A percentile compares a stretch with the other conserved stretches of the same genome.
Evolutionary conservation across 305 asterid genomes (phyloP).

Genomic region (Plantago lanceolata): DNA sequence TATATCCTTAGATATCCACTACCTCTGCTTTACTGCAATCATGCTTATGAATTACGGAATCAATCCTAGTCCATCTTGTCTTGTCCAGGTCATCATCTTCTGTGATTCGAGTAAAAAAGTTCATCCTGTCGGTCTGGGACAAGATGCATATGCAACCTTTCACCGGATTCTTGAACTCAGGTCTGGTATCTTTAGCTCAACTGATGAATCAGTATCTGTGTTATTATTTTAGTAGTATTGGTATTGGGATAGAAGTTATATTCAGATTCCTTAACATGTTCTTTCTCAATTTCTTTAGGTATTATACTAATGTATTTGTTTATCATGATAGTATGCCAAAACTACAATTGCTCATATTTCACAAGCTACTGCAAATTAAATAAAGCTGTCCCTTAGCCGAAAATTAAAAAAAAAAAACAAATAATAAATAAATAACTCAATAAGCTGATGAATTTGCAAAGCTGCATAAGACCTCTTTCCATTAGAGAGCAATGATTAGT

Average conservation of each 20-base stretch:
- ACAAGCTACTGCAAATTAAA: too few relatives aligned
- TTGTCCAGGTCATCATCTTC: conserved; percentile 56
- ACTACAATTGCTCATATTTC: conserved; percentile 2
- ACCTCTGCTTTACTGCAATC: conserved; percentile 10
- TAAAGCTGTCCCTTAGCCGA: too few relatives aligned
- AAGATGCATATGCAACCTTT: conserved; percentile 62
- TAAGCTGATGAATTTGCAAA: too few relatives aligned
- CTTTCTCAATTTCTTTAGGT: too few relatives aligned
- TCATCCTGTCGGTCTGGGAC: conserved; percentile 64
- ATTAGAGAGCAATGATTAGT: too few relatives aligned
- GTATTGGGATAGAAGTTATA: background rate
- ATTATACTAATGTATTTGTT: background rate
- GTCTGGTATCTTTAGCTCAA: conserved; percentile 34
- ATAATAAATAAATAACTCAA: too few relatives aligned
- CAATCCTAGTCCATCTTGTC: conserved; percentile 23
- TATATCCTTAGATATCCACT: conserved; percentile 28
- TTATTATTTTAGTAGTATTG: background rate
- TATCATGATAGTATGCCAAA: background rate
- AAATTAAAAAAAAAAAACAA: too few relatives aligned
- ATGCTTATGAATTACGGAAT: conserved; percentile 5
- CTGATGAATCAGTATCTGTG: background rate
- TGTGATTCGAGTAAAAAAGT: conserved; percentile 42
- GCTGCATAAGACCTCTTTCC: too few relatives aligned
- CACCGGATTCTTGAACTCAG: conserved; percentile 66
- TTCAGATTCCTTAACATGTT: background rate